Conservation (phyloP, 805 yeast species). For the Kodamaea laetipori region DNA sequence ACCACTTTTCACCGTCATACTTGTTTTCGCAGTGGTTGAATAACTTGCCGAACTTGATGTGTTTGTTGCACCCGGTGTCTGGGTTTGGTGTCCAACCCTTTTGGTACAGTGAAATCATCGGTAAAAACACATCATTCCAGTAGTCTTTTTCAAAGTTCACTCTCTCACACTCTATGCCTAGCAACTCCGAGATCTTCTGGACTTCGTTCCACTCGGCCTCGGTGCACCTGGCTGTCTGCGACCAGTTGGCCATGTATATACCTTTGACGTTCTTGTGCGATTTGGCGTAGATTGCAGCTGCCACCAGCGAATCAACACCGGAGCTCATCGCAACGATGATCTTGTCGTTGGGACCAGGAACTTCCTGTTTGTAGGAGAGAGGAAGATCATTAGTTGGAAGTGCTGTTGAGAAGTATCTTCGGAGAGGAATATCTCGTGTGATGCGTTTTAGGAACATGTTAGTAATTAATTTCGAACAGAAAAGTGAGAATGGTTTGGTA, state of each 20-base stretch:
- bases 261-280: conserved; percentile 67
- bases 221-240: conserved; percentile 64
- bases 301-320: conserved; percentile 93
- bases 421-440: neutral
- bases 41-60: conserved; percentile 84
- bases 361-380: conserved; percentile 35
- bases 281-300: conserved; percentile 69
- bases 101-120: conserved; percentile 77
- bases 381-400: conserved; percentile 9
- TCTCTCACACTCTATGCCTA: conserved; percentile 70
- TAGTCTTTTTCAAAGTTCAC: conserved; percentile 88
- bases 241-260: conserved; percentile 94
- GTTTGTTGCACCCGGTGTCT: conserved; percentile 82
- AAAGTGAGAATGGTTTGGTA: too few relatives aligned
- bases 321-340: conserved; percentile 91
- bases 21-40: conserved; percentile 49
- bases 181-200: conserved; percentile 56
- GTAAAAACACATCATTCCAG: conserved; percentile 90
- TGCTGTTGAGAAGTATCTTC: neutral
- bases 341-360: conserved; percentile 56
- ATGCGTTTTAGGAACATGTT: neutral
- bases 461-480: too few relatives aligned
- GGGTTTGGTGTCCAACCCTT: conserved; percentile 91
- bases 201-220: conserved; percentile 92
- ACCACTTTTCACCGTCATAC: conserved; percentile 50